phyloP scores from a whole-genome alignment of 208 protist species.

The Novymonas esmeraldas region DNA sequence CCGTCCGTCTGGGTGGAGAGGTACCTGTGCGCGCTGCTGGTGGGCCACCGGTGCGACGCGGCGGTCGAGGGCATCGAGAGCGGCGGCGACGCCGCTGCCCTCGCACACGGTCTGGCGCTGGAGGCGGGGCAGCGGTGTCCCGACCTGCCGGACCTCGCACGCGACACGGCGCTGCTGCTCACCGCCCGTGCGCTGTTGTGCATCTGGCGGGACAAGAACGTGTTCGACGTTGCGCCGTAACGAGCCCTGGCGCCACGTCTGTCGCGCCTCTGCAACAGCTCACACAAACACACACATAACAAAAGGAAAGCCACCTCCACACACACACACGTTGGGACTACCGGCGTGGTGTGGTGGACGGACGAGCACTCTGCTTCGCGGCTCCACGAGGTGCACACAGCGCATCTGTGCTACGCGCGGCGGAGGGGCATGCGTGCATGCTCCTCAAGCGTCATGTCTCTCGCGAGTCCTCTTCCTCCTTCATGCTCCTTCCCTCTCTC shows the following conservation, averaged over 20 bases:
- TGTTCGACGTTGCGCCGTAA: conserved; percentile 35
- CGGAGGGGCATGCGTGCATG: too few relatives aligned
- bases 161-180: conserved; percentile 18
- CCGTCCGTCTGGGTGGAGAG: conserved; percentile 41
- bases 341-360: too few relatives aligned
- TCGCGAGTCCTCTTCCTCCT: neutral
- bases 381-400: too few relatives aligned
- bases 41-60: conserved; percentile 28
- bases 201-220: conserved; percentile 66
- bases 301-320: too few relatives aligned
- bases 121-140: conserved; percentile 10
- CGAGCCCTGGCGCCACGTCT: too few relatives aligned
- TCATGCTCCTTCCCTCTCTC: neutral
- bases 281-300: neutral
- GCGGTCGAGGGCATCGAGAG: conserved; percentile 12
- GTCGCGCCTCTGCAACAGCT: neutral
- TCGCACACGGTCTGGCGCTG: conserved; percentile 30
- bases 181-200: conserved; percentile 19
- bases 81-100: conserved; percentile 1
- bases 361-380: too few relatives aligned
- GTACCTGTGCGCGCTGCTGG: conserved; percentile 40
- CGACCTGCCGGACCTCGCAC: conserved; percentile 20
- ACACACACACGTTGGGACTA: too few relatives aligned
- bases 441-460: too few relatives aligned
- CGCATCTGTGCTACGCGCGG: too few relatives aligned